A percentile compares a stretch with the other conserved stretches of the same genome.
phyloP scores from a whole-genome alignment of 208 protist genomes.

The Angomonas deanei region DNA sequence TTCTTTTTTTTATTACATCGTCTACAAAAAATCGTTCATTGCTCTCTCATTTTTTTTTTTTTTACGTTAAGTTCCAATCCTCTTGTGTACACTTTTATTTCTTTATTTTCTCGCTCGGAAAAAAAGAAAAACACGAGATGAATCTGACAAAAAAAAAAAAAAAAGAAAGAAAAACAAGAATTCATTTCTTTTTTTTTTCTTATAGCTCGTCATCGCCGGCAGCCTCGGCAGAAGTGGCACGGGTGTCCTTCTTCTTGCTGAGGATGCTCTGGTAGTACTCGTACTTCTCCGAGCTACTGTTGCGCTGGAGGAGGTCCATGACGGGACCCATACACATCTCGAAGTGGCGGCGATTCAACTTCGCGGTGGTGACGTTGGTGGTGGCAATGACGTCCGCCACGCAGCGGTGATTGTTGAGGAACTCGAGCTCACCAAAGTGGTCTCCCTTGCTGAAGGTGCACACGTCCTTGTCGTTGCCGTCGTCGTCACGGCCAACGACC shows the following conservation, averaged over 20 bases:
- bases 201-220: not conserved
- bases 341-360: conserved; percentile 89
- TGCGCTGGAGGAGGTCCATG: conserved; percentile 83
- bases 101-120: not conserved
- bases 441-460: conserved; percentile 82
- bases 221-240: not conserved
- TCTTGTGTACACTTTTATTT: too few species aligned
- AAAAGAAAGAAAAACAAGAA: conserved; percentile 13
- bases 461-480: conserved; percentile 61
- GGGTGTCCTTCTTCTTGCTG: conserved; percentile 11
- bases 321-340: conserved; percentile 91
- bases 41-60: conserved; percentile 6
- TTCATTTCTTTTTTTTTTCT: conserved; percentile 12
- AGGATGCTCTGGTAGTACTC: conserved; percentile 90
- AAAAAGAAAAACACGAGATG: conserved; percentile 8
- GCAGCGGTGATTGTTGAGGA: conserved; percentile 84
- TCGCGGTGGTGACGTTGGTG: conserved; percentile 78
- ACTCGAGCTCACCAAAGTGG: conserved; percentile 88
- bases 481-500: conserved; percentile 76
- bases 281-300: conserved; percentile 72
- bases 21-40: not conserved
- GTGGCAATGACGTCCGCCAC: conserved; percentile 78
- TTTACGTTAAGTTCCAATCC: conserved; percentile 2
- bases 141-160: conserved; percentile 10
- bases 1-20: not conserved